Evolutionary conservation across 495 filamentous ascomycete species (phyloP).

Genomic region (Xylaria nigripes): DNA sequence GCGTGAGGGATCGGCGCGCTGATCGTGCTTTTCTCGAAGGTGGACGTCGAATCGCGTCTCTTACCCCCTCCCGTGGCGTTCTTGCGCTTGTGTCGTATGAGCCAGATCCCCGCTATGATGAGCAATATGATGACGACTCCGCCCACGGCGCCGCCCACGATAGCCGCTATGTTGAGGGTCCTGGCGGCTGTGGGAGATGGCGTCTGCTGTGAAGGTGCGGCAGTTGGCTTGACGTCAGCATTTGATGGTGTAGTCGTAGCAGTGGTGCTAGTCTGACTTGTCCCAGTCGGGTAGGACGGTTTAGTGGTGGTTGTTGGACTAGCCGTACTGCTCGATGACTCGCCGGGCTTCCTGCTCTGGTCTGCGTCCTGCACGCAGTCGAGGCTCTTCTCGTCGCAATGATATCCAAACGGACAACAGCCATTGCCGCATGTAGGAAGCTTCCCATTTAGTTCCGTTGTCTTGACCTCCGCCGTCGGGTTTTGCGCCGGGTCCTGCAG

Average conservation of each 20-base stretch:
- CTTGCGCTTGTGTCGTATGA: constrained; percentile 18
- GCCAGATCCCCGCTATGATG: constrained; percentile 11
- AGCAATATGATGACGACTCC: constrained; percentile 22
- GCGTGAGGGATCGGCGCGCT: constrained; percentile 34
- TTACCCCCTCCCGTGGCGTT: constrained; percentile 12
- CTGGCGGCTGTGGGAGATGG: constrained; percentile 8
- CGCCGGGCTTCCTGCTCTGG: constrained; percentile 31
- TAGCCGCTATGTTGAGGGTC: constrained; percentile 20
- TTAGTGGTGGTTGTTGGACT: constrained; percentile 23
- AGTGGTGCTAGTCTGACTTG: background rate
- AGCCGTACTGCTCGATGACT: constrained; percentile 16
- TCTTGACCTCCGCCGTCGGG: constrained; percentile 59
- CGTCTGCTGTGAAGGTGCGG: constrained; percentile 6
- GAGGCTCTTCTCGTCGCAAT: constrained; percentile 42
- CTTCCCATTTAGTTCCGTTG: constrained; percentile 50
- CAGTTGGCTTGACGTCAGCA: constrained; percentile 1
- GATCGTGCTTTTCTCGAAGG: constrained; percentile 42
- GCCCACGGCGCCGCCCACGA: constrained; percentile 25
- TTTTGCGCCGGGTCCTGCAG: constrained; percentile 55
- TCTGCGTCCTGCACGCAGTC: constrained; percentile 33
- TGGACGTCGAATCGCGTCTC: constrained; percentile 31
- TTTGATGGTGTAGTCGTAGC: constrained; percentile 6
- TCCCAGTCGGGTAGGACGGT: background rate
- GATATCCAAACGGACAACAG: constrained; percentile 70
- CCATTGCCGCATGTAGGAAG: constrained; percentile 50